Evolutionary conservation across 2,329 filamentous ascomycete species (phyloP), one percentile per base, ranked within the genome.

Genomic region (Coniella lustricola): DNA sequence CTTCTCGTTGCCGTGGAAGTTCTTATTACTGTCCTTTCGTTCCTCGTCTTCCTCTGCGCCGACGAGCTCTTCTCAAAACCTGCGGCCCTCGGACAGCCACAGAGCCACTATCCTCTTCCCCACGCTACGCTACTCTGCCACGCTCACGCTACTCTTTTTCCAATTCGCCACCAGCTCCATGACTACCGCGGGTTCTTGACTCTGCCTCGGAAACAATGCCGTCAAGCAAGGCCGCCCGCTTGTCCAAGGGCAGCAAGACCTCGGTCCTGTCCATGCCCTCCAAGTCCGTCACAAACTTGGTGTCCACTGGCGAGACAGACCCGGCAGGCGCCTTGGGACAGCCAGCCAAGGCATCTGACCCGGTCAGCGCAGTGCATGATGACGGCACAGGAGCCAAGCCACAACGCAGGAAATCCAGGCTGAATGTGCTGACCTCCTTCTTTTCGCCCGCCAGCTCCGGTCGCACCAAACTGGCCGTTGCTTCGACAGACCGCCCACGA

Each of bases 171-270:
- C 37, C 21, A 29, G 7, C 16, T 42, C 18, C 25, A 32, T 42
- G 22, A 17, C 29, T 12, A 20, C 16, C 22, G 12, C 17, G 16
- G 22, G 14, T 13, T n/a, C 36, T 32, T 35, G 43, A 41, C 34
- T 39, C 39, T 12, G 12, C n/a, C 9, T 41, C 17, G 42, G 48
- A 49, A 50, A 53, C 35, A 44, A 55, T 55, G 54, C 48, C 48
- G 40, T 49, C 48, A 29, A 55, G 52, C 51, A 54, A 52, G 50
- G 54, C 48, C 18, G 51, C 48, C 33, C 49, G 40, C 40, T 52
- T 46, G 14, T 50, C 51, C 44, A 53, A 49, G 49, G 42, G 38
- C 10, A 47, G 46, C 37, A 53, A 46, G 34, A 35, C 44, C 39
- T 48, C 53, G 20, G 29, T 55, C n/a, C 37, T 52, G 20, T 51